Conservation (phyloP, 192 early-diverging fungal species). For the Pilobolus umbonatus region DNA sequence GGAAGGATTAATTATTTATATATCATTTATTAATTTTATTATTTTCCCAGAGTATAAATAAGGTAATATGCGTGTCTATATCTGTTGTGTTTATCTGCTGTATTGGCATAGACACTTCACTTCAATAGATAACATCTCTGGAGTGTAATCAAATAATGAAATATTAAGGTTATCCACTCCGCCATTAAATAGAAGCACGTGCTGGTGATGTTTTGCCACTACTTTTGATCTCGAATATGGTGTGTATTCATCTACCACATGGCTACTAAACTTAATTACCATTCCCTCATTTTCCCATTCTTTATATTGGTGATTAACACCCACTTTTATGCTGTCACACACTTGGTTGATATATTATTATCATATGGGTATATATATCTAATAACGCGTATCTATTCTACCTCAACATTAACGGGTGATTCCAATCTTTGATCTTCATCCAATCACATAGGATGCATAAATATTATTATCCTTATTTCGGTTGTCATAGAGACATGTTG, state of each 20-base stretch:
- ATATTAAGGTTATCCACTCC: no score
- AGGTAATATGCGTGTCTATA: no score
- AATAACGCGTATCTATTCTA: constrained; percentile 1
- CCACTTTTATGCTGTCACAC: background rate
- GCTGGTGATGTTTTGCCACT: no score
- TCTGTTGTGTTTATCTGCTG: background rate
- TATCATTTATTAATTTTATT: background rate
- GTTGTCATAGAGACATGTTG: background rate
- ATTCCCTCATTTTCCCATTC: background rate
- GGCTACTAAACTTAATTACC: background rate
- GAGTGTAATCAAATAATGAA: no score
- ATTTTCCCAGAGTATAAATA: background rate
- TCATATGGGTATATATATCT: background rate
- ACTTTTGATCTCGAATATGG: no score
- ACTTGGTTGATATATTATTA: no score
- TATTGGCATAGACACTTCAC: background rate
- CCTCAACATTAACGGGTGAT: background rate
- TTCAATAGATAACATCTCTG: background rate
- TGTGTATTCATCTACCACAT: no score
- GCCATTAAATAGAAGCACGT: no score
- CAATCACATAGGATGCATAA: constrained; percentile 7
- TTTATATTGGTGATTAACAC: background rate
- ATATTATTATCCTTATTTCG: background rate
- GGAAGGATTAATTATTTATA: background rate
- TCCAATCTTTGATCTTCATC: background rate